phyloP scores from a whole-genome alignment of 805 yeast species.

The Saccharomycopsis microspora region DNA sequence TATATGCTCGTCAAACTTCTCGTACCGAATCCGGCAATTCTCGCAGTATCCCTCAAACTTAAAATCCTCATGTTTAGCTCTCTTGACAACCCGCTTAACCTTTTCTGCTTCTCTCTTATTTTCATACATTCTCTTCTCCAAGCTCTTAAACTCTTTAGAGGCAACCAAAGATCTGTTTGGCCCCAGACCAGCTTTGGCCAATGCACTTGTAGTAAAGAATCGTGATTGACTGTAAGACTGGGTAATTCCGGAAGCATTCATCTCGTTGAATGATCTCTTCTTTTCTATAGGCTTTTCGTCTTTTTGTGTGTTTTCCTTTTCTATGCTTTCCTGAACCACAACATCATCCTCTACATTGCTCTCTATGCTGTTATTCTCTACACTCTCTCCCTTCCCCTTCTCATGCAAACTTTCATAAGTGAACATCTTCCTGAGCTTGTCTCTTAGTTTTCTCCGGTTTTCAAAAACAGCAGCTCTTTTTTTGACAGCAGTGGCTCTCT shows the following conservation, averaged over 20 bases:
- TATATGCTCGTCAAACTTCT: constrained; percentile 69
- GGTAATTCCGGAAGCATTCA: constrained; percentile 51
- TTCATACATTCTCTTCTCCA: constrained; percentile 31
- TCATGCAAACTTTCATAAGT: too few relatives aligned
- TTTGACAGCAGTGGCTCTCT: constrained; percentile 30
- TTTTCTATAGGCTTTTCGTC: constrained; percentile 3
- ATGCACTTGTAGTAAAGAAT: neutral
- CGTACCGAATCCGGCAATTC: constrained; percentile 79
- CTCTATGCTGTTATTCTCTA: neutral
- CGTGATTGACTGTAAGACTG: constrained; percentile 25
- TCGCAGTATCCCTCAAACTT: constrained; percentile 62
- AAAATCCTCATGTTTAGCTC: constrained; percentile 12
- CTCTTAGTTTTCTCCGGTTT: constrained; percentile 30
- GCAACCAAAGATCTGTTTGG: constrained; percentile 48
- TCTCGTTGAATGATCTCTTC: constrained; percentile 35
- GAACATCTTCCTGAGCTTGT: constrained; percentile 19
- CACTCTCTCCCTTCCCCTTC: neutral
- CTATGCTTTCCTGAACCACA: constrained; percentile 19
- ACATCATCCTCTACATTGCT: constrained; percentile 16
- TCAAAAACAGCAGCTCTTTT: constrained; percentile 19
- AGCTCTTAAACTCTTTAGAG: constrained; percentile 37
- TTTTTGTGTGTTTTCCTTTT: neutral
- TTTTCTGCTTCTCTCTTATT: neutral
- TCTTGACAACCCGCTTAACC: constrained; percentile 19
- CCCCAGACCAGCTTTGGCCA: constrained; percentile 41